These are phyloP conservation scores for Ceratocystis eucalypticola DNA, from an alignment of 2,329 filamentous ascomycete genomes.

Conservation along the genomic window DNA sequence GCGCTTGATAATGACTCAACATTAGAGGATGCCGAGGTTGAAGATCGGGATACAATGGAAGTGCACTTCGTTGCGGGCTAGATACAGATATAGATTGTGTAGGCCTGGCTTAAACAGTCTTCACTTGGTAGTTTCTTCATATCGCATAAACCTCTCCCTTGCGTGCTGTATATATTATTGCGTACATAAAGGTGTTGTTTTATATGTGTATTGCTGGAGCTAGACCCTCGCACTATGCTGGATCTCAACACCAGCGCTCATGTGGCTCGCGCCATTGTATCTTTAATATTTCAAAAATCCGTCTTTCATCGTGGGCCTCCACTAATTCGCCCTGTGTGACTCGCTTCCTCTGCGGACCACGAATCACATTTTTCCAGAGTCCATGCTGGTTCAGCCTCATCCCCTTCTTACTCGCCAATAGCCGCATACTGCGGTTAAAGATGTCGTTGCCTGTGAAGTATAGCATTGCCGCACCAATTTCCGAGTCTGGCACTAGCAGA, in stretches of 20 bases:
- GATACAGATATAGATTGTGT: conserved; percentile 24
- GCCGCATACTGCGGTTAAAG: conserved; percentile 75
- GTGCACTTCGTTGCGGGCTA: conserved; percentile 39
- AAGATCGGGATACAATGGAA: conserved; percentile 62
- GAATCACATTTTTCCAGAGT: conserved; percentile 57
- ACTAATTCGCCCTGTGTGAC: conserved; percentile 55
- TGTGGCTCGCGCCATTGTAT: conserved; percentile 74
- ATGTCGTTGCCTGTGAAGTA: conserved; percentile 95
- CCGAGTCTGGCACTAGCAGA: conserved; percentile 62
- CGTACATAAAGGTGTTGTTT: too few species aligned
- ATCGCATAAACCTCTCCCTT: too few species aligned
- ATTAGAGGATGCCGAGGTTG: conserved; percentile 55
- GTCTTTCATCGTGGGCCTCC: conserved; percentile 61
- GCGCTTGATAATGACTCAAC: conserved; percentile 45
- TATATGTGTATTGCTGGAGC: background rate
- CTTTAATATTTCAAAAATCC: conserved; percentile 67
- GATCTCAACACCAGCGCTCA: conserved; percentile 55
- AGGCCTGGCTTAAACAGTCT: background rate
- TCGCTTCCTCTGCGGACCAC: conserved; percentile 43
- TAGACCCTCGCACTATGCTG: background rate
- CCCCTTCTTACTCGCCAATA: conserved; percentile 65
- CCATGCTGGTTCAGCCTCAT: conserved; percentile 80
- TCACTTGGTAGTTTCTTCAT: too few species aligned
- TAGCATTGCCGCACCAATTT: conserved; percentile 74
- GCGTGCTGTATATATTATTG: too few species aligned